phyloP scores from a whole-genome alignment of 805 yeast genomes.

The Schwanniomyces occidentalis region DNA sequence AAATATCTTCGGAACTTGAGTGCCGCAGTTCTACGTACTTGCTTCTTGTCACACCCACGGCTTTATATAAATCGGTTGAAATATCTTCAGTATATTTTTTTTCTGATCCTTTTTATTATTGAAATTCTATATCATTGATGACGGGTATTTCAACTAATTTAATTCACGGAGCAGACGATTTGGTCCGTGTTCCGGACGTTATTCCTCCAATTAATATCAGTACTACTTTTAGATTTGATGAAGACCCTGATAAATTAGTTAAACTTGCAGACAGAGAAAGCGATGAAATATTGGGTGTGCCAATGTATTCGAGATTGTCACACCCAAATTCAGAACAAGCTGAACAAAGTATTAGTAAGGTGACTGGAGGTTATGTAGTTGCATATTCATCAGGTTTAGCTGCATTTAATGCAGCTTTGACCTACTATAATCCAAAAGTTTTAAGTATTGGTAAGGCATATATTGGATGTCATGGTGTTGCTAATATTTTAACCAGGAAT shows the following conservation, averaged over 20 bases:
- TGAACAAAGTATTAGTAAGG: constrained; percentile 61
- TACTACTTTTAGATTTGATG: constrained; percentile 71
- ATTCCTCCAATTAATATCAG: constrained; percentile 81
- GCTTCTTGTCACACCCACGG: too few relatives aligned
- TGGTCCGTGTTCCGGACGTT: constrained; percentile 60
- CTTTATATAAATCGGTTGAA: too few relatives aligned
- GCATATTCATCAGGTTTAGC: constrained; percentile 77
- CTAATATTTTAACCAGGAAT: constrained; percentile 60
- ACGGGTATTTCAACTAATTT: constrained; percentile 52
- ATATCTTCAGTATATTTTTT: too few relatives aligned
- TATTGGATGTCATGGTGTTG: constrained; percentile 80
- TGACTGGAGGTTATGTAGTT: constrained; percentile 66
- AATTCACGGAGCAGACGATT: constrained; percentile 72
- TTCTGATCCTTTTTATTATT: too few relatives aligned
- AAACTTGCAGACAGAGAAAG: constrained; percentile 34
- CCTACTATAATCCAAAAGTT: constrained; percentile 68
- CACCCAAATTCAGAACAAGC: constrained; percentile 73
- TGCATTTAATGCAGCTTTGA: constrained; percentile 76
- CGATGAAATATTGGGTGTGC: constrained; percentile 8
- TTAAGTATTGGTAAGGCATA: constrained; percentile 79
- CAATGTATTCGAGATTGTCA: constrained; percentile 63
- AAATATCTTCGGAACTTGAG: too few relatives aligned
- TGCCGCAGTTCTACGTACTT: too few relatives aligned
- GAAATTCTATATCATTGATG: too few relatives aligned
- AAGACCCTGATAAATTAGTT: constrained; percentile 55